Base-by-base conservation (phyloP, 2,329 filamentous ascomycete genomes). In the Byssochlamys sp. region DNA sequence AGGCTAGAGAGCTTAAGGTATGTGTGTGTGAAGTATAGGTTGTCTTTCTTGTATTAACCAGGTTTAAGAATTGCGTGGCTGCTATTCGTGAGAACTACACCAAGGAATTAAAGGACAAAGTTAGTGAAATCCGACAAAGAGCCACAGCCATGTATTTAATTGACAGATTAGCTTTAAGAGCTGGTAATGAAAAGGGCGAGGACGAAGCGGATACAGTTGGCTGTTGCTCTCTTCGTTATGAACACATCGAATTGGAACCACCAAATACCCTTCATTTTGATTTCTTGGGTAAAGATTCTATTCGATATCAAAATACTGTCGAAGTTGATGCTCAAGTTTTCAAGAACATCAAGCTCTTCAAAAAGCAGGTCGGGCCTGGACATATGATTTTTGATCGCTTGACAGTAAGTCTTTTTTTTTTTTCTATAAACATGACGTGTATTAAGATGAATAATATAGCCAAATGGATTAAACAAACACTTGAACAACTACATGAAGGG, bases 311-410 rank as follows among this genome's bases (percentile, higher is more conserved):
- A 73, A 90, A 97, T 66, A 91, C 96, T 69, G 88, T 96, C 56
- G 81, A 86, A 55, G 94, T 99, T 55, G 90, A 95, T 62, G 77
- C 82, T 2, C 94, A 97, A 69, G 94, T 99, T 28, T 99, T 99
- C 80, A 99, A 97, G 80, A 99, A 99, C 72, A 75, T 99, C 63
- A 96, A 95, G 73, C 88, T 97, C 62, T 99, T 99, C 85, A 99
- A 99, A 79, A 96, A 95, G 75, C 94, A 94, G 1, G 99, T 99
- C 78, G 85, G 83, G 55, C 86, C 89, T 19, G 91, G 91, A 39
- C 94, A 99, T 70, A 92, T 97, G 71, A 91, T 99, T 61, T 99
- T 99, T 65, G 94, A 99, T 71, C 87, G 94, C 49, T 78, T 99
- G 52, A 96, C 85, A 29, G 80, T 81, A 73, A 68, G 75, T 69